Base-by-base conservation (phyloP, 31 red algal species). In the Pterothamnion heteromorphum region DNA sequence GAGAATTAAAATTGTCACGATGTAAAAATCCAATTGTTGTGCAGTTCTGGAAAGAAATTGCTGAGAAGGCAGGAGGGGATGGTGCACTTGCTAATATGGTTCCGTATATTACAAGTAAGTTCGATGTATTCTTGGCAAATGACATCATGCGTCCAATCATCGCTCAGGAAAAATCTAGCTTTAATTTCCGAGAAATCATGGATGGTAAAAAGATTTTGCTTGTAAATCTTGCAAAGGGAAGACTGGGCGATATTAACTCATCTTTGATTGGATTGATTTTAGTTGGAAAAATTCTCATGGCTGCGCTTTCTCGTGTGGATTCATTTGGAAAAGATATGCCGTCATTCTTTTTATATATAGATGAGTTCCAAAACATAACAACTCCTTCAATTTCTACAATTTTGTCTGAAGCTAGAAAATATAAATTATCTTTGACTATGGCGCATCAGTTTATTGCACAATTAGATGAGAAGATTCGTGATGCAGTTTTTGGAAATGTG, bases 41-140 rank as follows among this genome's bases (percentile, higher is more conserved):
- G 30, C 72, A 76, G 72, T 76, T 76, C 30, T 76, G 72, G 72
- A 32, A 76, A 32, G 30, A 76, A 76, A 76, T 76, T 32, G 72
- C 72, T 30, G 72, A 32, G 30, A 26, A 76, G 30, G 72, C 72
- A 76, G 72, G 30, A 32, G 72, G 72, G 72, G 72, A 76, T 30
- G 72, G 26, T 26, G 23, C 72, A 32, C 30, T 76, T 26, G 72
- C 72, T 30, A 76, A 76, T 76, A 76, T 76, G 23, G 72, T 76
- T 26, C 72, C 72, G 72, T 76, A 76, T 76, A 76, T 76, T 76
- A 76, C 72, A 76, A 30, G 26, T 76, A 76, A 76, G 30, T 76
- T 76, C 30, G 72, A 76, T 32, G 26, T 30, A 32, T 76, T 76
- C 30, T 76, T 76, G 72, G 72, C 26, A 32, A 32, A 76, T 32